phyloP scores from a whole-genome alignment of 2,329 filamentous ascomycete species.

The Aspergillus brunneoviolaceus region DNA sequence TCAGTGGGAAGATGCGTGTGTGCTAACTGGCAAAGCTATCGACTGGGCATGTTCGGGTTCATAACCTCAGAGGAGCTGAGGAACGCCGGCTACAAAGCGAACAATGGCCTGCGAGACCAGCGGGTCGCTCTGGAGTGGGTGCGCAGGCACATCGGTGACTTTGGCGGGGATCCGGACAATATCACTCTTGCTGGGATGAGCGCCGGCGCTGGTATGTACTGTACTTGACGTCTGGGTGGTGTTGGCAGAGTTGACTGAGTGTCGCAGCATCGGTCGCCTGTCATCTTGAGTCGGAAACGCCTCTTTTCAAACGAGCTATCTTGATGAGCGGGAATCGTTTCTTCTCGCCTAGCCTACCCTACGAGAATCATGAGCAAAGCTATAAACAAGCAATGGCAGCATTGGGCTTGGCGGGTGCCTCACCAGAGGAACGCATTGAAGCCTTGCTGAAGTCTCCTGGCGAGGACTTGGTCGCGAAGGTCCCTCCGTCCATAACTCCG shows the following conservation, averaged over 20 bases:
- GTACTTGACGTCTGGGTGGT: neutral
- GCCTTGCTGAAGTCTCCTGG: slow-evolving; percentile 42
- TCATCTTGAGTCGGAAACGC: slow-evolving; percentile 37
- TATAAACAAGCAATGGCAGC: slow-evolving; percentile 44
- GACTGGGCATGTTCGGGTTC: slow-evolving; percentile 46
- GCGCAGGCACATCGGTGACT: slow-evolving; percentile 40
- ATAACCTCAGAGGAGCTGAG: slow-evolving; percentile 51
- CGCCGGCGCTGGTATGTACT: slow-evolving; percentile 42
- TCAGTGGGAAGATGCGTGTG: neutral
- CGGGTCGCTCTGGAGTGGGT: slow-evolving; percentile 42
- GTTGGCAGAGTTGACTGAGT: slow-evolving; percentile 8
- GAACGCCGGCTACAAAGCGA: slow-evolving; percentile 45
- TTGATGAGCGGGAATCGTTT: slow-evolving; percentile 47
- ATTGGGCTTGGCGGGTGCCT: slow-evolving; percentile 40
- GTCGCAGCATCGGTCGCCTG: slow-evolving; percentile 31
- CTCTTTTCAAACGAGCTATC: slow-evolving; percentile 45
- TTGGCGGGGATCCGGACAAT: slow-evolving; percentile 43
- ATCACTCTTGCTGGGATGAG: slow-evolving; percentile 50
- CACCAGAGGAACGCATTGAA: slow-evolving; percentile 43
- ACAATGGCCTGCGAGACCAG: slow-evolving; percentile 53
- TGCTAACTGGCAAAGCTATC: slow-evolving; percentile 43
- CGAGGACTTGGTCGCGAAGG: slow-evolving; percentile 43
- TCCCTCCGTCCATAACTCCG: slow-evolving; percentile 37
- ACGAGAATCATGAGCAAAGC: slow-evolving; percentile 40
- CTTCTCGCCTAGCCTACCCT: slow-evolving; percentile 42